A percentile compares a stretch with the other conserved stretches of the same genome.
Evolutionary conservation across 208 protist species (phyloP).

Genomic region (Trypanosoma vivax): DNA sequence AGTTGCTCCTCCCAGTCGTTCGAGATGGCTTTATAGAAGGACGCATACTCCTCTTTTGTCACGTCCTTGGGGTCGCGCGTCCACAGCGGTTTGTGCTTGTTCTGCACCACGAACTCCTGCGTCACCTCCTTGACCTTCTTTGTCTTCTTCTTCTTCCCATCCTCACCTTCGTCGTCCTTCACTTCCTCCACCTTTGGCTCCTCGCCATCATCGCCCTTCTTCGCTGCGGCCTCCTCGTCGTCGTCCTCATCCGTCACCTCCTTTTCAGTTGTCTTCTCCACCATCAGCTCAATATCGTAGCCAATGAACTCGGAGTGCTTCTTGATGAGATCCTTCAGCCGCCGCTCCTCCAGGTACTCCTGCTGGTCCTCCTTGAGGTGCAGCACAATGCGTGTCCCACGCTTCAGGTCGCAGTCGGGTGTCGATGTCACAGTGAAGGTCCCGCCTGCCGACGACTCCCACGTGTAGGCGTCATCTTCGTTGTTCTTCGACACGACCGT

Average conservation of each 20-base stretch:
- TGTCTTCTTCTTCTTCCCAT: constrained; percentile 80
- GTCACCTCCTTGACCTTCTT: constrained; percentile 61
- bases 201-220: constrained; percentile 73
- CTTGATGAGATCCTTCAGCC: constrained; percentile 97
- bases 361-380: constrained; percentile 97
- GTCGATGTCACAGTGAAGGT: constrained; percentile 94
- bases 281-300: constrained; percentile 96
- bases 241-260: constrained; percentile 94
- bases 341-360: constrained; percentile 94
- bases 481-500: constrained; percentile 97
- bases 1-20: constrained; percentile 98
- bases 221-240: constrained; percentile 61
- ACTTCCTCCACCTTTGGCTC: constrained; percentile 86
- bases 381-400: constrained; percentile 96
- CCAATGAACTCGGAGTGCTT: constrained; percentile 99
- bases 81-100: constrained; percentile 99
- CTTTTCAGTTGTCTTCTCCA: constrained; percentile 92
- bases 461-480: constrained; percentile 96
- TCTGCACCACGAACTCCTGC: constrained; percentile 95
- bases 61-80: constrained; percentile 93
- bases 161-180: constrained; percentile 84
- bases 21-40: constrained; percentile 97
- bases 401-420: constrained; percentile 76
- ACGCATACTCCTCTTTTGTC: constrained; percentile 97
- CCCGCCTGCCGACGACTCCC: constrained; percentile 96